A percentile compares a stretch with the other conserved stretches of the same genome.
Evolutionary conservation across 1,284 basidiomycete species (phyloP).

Genomic region (Cutaneotrichosporon spelunceum): DNA sequence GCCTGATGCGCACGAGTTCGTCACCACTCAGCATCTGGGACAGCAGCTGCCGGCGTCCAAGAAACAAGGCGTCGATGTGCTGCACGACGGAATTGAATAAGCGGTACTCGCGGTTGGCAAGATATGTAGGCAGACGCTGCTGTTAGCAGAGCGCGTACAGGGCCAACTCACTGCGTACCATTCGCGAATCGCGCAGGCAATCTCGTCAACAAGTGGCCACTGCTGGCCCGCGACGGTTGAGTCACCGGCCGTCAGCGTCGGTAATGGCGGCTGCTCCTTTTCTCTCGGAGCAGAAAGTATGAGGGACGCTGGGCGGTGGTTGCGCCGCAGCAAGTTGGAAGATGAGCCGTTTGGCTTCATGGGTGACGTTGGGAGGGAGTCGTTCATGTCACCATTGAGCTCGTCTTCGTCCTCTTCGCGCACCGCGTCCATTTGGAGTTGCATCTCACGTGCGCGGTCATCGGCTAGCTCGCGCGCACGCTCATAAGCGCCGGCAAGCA

Average conservation of each 20-base stretch:
- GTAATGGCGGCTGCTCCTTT: constrained; percentile 84
- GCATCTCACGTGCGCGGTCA: constrained; percentile 26
- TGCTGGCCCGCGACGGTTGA: constrained; percentile 75
- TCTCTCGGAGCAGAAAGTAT: constrained; percentile 25
- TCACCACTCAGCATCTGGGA: constrained; percentile 83
- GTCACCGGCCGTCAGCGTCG: constrained; percentile 86
- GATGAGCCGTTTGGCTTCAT: background rate
- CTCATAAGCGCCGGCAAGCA: constrained; percentile 61
- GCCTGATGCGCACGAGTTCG: constrained; percentile 75
- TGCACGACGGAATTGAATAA: constrained; percentile 82
- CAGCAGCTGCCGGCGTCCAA: constrained; percentile 82
- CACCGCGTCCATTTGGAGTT: constrained; percentile 60
- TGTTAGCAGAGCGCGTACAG: constrained; percentile 16
- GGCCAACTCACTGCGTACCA: constrained; percentile 69
- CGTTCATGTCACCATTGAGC: constrained; percentile 10
- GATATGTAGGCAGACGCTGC: constrained; percentile 74
- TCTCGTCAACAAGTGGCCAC: constrained; percentile 94
- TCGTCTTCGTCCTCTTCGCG: constrained; percentile 70
- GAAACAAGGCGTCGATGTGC: constrained; percentile 86
- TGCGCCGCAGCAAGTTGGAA: constrained; percentile 11
- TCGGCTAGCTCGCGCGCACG: constrained; percentile 32
- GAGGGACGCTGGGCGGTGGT: constrained; percentile 39
- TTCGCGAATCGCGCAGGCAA: constrained; percentile 90
- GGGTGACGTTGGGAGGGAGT: background rate
- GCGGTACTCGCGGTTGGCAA: constrained; percentile 81